These are phyloP conservation scores for Golovinomyces cichoracearum DNA, from an alignment of 2,329 filamentous ascomycete genomes.

Conservation along the genomic window DNA sequence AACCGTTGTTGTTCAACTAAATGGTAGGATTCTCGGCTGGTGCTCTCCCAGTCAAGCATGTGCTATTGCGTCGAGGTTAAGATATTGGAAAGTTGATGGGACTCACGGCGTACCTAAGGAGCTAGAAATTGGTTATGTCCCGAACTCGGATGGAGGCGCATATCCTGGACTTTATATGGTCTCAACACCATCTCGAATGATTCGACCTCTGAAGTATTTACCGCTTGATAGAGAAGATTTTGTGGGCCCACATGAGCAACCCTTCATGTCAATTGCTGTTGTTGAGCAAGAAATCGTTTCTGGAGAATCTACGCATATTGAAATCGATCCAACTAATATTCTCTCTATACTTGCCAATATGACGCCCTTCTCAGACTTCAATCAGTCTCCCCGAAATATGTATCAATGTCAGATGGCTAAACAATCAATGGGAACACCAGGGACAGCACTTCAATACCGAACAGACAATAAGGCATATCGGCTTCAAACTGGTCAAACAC, in stretches of 20 bases:
- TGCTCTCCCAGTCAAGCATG: constrained; percentile 64
- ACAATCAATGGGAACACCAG: constrained; percentile 94
- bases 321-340: constrained; percentile 85
- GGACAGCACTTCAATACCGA: constrained; percentile 56
- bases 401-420: constrained; percentile 99
- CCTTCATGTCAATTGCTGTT: constrained; percentile 93
- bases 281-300: constrained; percentile 66
- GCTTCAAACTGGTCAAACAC: constrained; percentile 85
- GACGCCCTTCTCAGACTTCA: constrained; percentile 96
- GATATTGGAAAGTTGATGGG: constrained; percentile 88
- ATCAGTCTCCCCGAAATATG: constrained; percentile 97
- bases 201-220: constrained; percentile 76
- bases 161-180: constrained; percentile 93
- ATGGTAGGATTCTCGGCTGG: constrained; percentile 74
- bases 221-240: constrained; percentile 65
- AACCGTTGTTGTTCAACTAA: constrained; percentile 69
- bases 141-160: constrained; percentile 67
- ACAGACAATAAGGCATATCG: constrained; percentile 96
- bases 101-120: constrained; percentile 53
- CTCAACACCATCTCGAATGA: constrained; percentile 62
- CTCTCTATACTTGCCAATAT: constrained; percentile 94
- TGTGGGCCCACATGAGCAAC: constrained; percentile 83
- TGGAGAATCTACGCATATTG: constrained; percentile 79
- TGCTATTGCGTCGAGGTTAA: constrained; percentile 58
- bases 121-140: constrained; percentile 79